phyloP scores from a whole-genome alignment of 2,329 filamentous ascomycete species.

The Fusarium stilboides region DNA sequence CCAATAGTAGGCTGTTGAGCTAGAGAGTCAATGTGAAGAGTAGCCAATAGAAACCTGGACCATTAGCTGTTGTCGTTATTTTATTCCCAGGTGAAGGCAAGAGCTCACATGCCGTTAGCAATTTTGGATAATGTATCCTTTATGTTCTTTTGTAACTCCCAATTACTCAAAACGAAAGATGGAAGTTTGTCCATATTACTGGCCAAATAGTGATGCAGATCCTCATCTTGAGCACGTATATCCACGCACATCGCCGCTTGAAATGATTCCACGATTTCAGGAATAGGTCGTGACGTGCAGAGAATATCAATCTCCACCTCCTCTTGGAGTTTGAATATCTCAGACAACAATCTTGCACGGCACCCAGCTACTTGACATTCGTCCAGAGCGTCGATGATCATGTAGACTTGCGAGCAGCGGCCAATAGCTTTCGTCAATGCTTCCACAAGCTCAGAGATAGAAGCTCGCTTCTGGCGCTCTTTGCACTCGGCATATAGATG shows the following conservation, averaged over 20 bases:
- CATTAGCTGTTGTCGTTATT: neutral
- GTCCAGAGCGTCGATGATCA: conserved; percentile 49
- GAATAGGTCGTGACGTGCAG: conserved; percentile 45
- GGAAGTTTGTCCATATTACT: neutral
- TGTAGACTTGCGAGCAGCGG: neutral
- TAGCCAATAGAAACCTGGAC: conserved; percentile 32
- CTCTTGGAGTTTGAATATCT: conserved; percentile 11
- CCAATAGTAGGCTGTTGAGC: neutral
- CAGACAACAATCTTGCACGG: neutral
- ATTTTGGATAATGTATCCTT: conserved; percentile 1
- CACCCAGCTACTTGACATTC: conserved; percentile 19
- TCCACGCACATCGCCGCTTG: neutral
- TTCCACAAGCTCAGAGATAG: no score
- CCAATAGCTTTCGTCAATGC: no score
- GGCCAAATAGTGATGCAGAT: conserved; percentile 32
- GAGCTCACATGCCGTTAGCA: conserved; percentile 41
- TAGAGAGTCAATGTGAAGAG: conserved; percentile 23
- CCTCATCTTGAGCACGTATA: conserved; percentile 32
- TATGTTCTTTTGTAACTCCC: conserved; percentile 19
- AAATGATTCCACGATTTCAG: conserved; percentile 25
- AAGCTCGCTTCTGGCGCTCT: no score
- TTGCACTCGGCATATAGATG: no score
- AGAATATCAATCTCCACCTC: conserved; percentile 28
- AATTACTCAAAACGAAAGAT: accelerated
- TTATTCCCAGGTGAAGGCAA: no score